Percentiles rank a stretch among this genome's conserved stretches.
phyloP scores from a whole-genome alignment of 2,329 filamentous ascomycete species.

The Neofusicoccum cordaticola region DNA sequence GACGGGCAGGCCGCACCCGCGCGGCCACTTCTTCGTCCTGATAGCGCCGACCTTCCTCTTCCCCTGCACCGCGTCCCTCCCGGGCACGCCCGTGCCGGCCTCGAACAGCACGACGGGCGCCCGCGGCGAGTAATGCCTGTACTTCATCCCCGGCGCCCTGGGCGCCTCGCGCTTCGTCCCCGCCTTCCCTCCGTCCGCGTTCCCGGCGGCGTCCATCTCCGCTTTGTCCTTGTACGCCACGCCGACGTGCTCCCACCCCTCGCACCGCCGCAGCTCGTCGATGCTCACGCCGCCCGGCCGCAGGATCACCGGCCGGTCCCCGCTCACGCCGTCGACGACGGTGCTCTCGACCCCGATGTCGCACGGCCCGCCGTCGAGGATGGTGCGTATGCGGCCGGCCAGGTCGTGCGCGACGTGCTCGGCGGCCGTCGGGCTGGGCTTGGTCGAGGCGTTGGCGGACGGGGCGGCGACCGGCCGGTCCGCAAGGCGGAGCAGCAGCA shows the following conservation, averaged over 20 bases:
- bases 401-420: conserved; percentile 87
- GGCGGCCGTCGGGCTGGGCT: conserved; percentile 86
- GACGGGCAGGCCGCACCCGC: conserved; percentile 21
- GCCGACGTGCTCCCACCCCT: conserved; percentile 76
- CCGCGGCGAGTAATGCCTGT: conserved; percentile 93
- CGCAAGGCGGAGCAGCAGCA: conserved; percentile 78
- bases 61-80: conserved; percentile 25
- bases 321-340: conserved; percentile 86
- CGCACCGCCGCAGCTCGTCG: conserved; percentile 69
- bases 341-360: conserved; percentile 93
- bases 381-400: conserved; percentile 74
- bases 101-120: conserved; percentile 85
- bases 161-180: conserved; percentile 52
- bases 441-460: conserved; percentile 91
- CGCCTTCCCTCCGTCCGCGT: neutral
- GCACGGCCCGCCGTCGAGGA: conserved; percentile 85
- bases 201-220: conserved; percentile 56
- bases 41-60: conserved; percentile 40
- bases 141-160: conserved; percentile 96
- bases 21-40: conserved; percentile 29
- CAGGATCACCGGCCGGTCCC: conserved; percentile 74
- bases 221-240: conserved; percentile 77
- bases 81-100: conserved; percentile 40
- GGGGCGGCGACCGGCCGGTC: conserved; percentile 82
- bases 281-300: conserved; percentile 84